Evolutionary conservation across 2,329 filamentous ascomycete species (phyloP).

Genomic region (Chaetomium strumarium): DNA sequence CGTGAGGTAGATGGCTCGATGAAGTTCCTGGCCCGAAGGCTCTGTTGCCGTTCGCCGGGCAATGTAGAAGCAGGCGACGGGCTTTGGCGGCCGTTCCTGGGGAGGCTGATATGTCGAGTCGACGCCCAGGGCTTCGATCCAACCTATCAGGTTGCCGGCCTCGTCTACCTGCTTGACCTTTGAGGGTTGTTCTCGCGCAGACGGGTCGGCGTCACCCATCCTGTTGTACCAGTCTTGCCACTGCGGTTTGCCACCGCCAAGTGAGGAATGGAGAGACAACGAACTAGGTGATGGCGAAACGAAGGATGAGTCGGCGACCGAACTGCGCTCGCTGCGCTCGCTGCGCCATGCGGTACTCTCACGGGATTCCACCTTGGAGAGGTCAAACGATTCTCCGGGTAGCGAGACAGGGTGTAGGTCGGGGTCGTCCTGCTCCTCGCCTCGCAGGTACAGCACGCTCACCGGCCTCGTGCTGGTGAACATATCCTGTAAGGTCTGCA

Average conservation of each 20-base stretch:
- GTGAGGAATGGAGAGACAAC: constrained; percentile 53
- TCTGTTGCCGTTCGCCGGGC: constrained; percentile 47
- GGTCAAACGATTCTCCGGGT: constrained; percentile 58
- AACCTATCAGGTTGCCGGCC: constrained; percentile 64
- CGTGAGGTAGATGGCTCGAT: constrained; percentile 80
- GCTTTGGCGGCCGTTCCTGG: constrained; percentile 59
- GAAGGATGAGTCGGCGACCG: constrained; percentile 54
- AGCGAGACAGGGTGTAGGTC: constrained; percentile 72
- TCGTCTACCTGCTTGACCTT: constrained; percentile 51
- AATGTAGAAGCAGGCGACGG: constrained; percentile 85
- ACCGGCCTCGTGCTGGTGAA: constrained; percentile 76
- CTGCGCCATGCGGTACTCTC: constrained; percentile 49
- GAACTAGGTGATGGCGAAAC: constrained; percentile 64
- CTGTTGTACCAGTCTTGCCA: constrained; percentile 51
- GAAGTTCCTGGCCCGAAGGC: constrained; percentile 53
- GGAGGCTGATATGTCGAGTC: constrained; percentile 80
- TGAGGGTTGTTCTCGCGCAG: constrained; percentile 40
- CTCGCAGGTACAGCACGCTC: constrained; percentile 71
- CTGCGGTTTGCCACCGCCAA: constrained; percentile 35
- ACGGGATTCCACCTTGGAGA: constrained; percentile 47
- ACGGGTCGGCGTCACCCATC: constrained; percentile 43
- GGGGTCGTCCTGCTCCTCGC: constrained; percentile 72
- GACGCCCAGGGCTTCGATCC: constrained; percentile 90
- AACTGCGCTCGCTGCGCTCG: constrained; percentile 49
- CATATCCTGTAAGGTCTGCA: constrained; percentile 78